Evolutionary conservation across 2,329 filamentous ascomycete species (phyloP).

Genomic region (Penicillium fuscoglaucum): DNA sequence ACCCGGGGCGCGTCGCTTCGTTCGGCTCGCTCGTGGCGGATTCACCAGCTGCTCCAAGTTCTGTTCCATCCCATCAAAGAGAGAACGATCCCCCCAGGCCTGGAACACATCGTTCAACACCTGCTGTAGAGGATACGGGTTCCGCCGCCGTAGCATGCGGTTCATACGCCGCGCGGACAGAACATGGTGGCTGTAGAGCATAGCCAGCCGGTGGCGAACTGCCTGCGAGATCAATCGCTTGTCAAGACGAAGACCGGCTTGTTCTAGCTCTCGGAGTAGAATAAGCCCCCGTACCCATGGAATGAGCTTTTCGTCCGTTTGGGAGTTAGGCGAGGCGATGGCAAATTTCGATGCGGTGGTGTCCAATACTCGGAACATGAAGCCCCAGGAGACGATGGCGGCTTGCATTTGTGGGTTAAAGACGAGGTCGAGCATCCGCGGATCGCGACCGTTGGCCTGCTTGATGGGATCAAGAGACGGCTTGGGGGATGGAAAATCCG

Average conservation of each 20-base stretch:
- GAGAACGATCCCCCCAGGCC: constrained; percentile 35
- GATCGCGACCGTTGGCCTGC: constrained; percentile 13
- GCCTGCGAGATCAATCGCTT: constrained; percentile 31
- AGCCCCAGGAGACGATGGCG: constrained; percentile 54
- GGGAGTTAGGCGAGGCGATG: constrained; percentile 18
- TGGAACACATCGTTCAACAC: constrained; percentile 36
- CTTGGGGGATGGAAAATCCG: constrained; percentile 10
- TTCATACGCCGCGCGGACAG: constrained; percentile 37
- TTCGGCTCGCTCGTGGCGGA: constrained; percentile 18
- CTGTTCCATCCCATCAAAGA: constrained; percentile 31
- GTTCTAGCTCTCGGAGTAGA: constrained; percentile 41
- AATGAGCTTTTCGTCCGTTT: constrained; percentile 28
- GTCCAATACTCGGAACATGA: constrained; percentile 36
- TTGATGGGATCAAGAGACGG: background rate
- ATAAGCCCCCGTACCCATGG: constrained; percentile 43
- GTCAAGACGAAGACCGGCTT: constrained; percentile 38
- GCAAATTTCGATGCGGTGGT: constrained; percentile 21
- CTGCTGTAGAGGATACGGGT: constrained; percentile 34
- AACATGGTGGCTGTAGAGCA: constrained; percentile 37
- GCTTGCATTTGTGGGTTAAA: constrained; percentile 48
- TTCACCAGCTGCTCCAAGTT: constrained; percentile 28
- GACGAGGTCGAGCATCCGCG: constrained; percentile 39
- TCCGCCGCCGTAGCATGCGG: constrained; percentile 38
- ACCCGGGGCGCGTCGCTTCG: constrained; percentile 11
- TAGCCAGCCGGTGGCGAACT: constrained; percentile 39